These are phyloP conservation scores for Leptodontidium sp. DNA, from an alignment of 2,329 filamentous ascomycete species.

Conservation along the genomic window DNA sequence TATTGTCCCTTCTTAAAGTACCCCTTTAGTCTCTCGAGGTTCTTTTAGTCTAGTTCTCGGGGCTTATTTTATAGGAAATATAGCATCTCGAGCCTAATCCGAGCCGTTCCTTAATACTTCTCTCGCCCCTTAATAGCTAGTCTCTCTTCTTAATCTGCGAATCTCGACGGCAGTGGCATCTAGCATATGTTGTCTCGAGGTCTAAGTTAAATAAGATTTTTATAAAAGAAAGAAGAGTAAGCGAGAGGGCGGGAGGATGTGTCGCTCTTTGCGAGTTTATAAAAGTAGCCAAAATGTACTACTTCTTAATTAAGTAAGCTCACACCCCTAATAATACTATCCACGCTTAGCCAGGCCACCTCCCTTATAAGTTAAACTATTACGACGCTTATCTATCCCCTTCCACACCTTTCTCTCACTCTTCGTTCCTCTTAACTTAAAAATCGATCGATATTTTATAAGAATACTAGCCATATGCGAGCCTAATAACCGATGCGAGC, in stretches of 20 bases:
- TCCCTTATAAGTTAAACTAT: background rate
- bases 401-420: background rate
- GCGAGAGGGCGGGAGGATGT: background rate
- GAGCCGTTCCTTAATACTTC: conserved; percentile 14
- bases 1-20: conserved; percentile 4
- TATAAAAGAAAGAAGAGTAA: background rate
- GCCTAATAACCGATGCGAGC: too few relatives aligned
- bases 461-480: too few relatives aligned
- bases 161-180: background rate
- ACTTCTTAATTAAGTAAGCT: too few relatives aligned
- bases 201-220: background rate
- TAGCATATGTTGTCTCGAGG: background rate
- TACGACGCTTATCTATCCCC: background rate
- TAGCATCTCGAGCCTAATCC: conserved; percentile 4
- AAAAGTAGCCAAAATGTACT: background rate
- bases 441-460: too few relatives aligned
- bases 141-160: background rate
- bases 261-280: background rate
- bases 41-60: conserved; percentile 6
- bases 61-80: background rate
- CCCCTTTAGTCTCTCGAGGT: conserved; percentile 6
- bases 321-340: too few relatives aligned
- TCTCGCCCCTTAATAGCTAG: background rate
- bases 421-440: background rate
- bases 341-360: too few relatives aligned